Evolutionary conservation across 371 early-diverging fungal genomes (phyloP).

Genomic region (Circinella minor): DNA sequence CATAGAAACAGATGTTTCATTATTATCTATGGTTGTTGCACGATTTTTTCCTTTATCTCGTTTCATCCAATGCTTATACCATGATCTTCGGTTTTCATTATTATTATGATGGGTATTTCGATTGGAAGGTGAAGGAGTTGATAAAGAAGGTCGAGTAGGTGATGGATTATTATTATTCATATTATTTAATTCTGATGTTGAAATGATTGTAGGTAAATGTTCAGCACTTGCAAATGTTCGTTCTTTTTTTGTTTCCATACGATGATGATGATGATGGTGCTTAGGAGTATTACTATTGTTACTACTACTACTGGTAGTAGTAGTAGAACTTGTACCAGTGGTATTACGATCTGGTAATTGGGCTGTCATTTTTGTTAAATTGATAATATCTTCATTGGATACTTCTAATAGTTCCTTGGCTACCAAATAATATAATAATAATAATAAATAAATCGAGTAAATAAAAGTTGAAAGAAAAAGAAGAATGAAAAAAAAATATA

Average conservation of each 20-base stretch:
- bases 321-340: background rate
- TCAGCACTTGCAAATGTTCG: conserved; percentile 15
- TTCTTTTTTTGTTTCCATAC: background rate
- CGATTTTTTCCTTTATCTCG: conserved; percentile 23
- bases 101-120: background rate
- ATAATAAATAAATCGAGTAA: background rate
- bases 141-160: conserved; percentile 20
- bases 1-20: conserved; percentile 10
- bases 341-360: conserved; percentile 22
- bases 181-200: background rate
- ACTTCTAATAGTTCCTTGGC: conserved; percentile 41
- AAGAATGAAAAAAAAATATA: too few relatives aligned
- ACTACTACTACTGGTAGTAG: background rate
- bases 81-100: conserved; percentile 24
- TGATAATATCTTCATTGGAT: conserved; percentile 48
- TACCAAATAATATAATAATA: background rate
- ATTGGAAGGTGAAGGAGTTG: conserved; percentile 25
- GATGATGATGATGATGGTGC: background rate
- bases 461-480: too few relatives aligned
- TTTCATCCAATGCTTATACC: conserved; percentile 30
- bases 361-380: conserved; percentile 39
- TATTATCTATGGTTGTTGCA: background rate
- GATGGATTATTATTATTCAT: background rate
- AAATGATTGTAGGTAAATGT: conserved; percentile 1
- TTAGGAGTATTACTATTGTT: background rate